Evolutionary conservation across 2,329 filamentous ascomycete species (phyloP).

Genomic region (Coniochaeta pulveracea): DNA sequence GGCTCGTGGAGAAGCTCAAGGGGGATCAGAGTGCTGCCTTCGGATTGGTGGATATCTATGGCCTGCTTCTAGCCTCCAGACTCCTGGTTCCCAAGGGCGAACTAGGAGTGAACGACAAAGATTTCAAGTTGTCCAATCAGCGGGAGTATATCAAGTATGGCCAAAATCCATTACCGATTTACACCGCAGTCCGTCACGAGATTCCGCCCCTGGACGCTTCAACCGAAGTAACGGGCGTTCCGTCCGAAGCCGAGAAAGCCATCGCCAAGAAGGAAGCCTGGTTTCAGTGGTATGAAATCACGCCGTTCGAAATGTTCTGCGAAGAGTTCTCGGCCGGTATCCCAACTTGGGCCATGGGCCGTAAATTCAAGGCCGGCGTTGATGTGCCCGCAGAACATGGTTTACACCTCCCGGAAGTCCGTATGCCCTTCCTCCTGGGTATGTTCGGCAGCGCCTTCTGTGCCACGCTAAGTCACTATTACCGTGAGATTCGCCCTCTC

Average conservation of each 20-base stretch:
- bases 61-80: constrained; percentile 71
- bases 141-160: constrained; percentile 64
- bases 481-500: constrained; percentile 81
- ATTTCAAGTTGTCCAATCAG: constrained; percentile 90
- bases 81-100: constrained; percentile 81
- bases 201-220: constrained; percentile 57
- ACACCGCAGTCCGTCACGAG: constrained; percentile 90
- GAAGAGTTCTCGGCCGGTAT: constrained; percentile 88
- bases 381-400: constrained; percentile 55
- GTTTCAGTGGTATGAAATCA: constrained; percentile 98
- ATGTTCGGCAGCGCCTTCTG: constrained; percentile 98
- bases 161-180: constrained; percentile 80
- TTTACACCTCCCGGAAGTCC: constrained; percentile 68
- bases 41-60: constrained; percentile 89
- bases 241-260: constrained; percentile 27
- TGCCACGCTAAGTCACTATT: constrained; percentile 90
- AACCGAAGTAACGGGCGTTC: constrained; percentile 20
- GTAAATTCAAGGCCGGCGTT: constrained; percentile 64
- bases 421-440: constrained; percentile 75
- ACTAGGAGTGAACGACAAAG: constrained; percentile 59
- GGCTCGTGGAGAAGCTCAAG: constrained; percentile 82
- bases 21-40: constrained; percentile 72
- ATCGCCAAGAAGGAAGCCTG: constrained; percentile 52
- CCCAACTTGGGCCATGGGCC: constrained; percentile 85
- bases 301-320: constrained; percentile 90